These are phyloP conservation scores for Polyplosphaeria fusca DNA, from an alignment of 495 filamentous ascomycete species.

Conservation along the genomic window DNA sequence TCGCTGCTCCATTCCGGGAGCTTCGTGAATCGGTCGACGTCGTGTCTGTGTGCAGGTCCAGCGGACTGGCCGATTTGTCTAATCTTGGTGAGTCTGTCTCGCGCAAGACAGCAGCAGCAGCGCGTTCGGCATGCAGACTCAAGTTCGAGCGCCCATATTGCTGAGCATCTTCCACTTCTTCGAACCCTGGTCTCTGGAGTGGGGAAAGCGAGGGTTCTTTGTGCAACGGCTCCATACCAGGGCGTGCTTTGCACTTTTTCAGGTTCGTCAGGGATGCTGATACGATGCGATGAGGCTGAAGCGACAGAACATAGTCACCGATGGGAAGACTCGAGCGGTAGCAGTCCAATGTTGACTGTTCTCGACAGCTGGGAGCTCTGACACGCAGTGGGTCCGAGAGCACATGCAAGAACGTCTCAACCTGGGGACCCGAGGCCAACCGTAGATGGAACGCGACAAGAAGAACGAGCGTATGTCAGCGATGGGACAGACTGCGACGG, in stretches of 20 bases:
- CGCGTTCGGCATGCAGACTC: slow-evolving; percentile 12
- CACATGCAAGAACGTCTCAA: neutral
- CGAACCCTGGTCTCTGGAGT: neutral
- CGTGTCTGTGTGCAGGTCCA: no score
- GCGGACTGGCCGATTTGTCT: no score
- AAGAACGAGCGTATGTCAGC: neutral
- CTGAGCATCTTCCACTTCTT: slow-evolving; percentile 2
- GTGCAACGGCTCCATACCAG: slow-evolving; percentile 7
- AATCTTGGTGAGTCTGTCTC: neutral
- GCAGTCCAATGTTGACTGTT: neutral
- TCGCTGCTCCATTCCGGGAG: neutral
- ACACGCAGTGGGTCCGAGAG: neutral
- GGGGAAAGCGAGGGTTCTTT: slow-evolving; percentile 18
- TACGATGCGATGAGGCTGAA: no score
- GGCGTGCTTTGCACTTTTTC: neutral
- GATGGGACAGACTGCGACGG: neutral
- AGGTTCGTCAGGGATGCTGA: no score
- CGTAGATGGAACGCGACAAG: neutral
- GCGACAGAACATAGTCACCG: no score
- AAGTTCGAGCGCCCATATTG: slow-evolving; percentile 17
- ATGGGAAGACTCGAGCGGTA: no score
- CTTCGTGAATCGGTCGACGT: neutral
- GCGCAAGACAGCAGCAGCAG: slow-evolving; percentile 4
- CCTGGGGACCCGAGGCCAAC: no score
- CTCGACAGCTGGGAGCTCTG: neutral